Evolutionary conservation across 805 yeast species (phyloP).

Genomic region (Cyberlindnera lachancei): DNA sequence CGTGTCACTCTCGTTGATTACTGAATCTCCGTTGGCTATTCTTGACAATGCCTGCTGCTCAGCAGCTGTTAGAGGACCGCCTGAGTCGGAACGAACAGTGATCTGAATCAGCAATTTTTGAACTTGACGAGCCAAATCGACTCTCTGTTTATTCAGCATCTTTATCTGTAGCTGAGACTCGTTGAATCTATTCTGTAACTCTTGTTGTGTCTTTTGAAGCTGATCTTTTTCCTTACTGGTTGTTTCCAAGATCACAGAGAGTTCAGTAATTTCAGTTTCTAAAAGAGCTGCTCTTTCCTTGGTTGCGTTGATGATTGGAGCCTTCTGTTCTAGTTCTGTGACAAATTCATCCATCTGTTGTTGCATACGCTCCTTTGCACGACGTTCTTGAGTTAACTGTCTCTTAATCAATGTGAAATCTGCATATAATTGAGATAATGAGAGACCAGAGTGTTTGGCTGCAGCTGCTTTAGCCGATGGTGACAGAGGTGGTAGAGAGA

Average conservation of each 20-base stretch:
- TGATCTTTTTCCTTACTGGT: conserved; percentile 42
- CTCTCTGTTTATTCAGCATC: conserved; percentile 46
- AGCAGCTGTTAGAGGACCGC: conserved; percentile 51
- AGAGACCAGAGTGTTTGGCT: conserved; percentile 39
- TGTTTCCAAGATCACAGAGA: conserved; percentile 49
- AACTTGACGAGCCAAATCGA: conserved; percentile 79
- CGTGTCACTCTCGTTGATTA: conserved; percentile 49
- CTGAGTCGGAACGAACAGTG: conserved; percentile 46
- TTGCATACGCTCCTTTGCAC: conserved; percentile 64
- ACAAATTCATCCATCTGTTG: conserved; percentile 64
- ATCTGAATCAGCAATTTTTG: conserved; percentile 65
- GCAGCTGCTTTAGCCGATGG: conserved; percentile 54
- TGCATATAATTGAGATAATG: conserved; percentile 57
- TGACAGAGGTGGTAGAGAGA: conserved; percentile 31
- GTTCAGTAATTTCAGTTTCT: conserved; percentile 47
- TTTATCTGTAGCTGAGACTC: conserved; percentile 30
- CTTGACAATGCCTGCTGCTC: conserved; percentile 61
- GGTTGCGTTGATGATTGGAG: conserved; percentile 68
- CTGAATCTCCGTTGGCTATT: conserved; percentile 30
- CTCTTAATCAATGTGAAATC: conserved; percentile 59
- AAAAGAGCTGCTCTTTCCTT: conserved; percentile 49
- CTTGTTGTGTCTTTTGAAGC: conserved; percentile 21
- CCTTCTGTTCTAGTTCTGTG: conserved; percentile 66
- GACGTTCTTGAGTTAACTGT: conserved; percentile 60
- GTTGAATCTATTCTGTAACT: conserved; percentile 17